Percentiles rank a stretch among this genome's conserved stretches.
Evolutionary conservation across 2,329 filamentous ascomycete species (phyloP).

Genomic region (Trichothecium roseum): DNA sequence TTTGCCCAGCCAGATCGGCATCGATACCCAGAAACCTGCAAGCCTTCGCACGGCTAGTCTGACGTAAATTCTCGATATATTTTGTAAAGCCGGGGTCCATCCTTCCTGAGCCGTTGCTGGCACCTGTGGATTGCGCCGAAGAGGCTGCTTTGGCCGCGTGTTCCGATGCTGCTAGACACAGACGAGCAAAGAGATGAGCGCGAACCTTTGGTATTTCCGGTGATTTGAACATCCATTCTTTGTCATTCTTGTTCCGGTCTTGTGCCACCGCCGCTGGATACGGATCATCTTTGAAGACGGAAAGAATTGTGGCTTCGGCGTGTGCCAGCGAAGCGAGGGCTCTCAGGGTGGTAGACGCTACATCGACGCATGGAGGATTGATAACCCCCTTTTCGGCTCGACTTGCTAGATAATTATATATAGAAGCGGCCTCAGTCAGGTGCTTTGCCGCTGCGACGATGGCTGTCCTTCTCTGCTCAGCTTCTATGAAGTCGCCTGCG

Average conservation of each 20-base stretch:
- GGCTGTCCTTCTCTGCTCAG: constrained; percentile 57
- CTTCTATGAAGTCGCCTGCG: constrained; percentile 45
- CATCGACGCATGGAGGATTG: constrained; percentile 38
- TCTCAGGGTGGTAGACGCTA: constrained; percentile 39
- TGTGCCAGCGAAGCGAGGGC: constrained; percentile 58
- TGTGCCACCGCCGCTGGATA: constrained; percentile 78
- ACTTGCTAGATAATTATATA: constrained; percentile 62
- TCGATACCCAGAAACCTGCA: constrained; percentile 88
- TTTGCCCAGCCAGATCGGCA: constrained; percentile 71
- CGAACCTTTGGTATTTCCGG: constrained; percentile 83
- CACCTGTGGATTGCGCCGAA: constrained; percentile 28
- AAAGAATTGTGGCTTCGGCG: constrained; percentile 81
- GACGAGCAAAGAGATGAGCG: constrained; percentile 74
- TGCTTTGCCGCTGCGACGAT: constrained; percentile 67
- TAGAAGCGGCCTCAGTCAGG: constrained; percentile 66
- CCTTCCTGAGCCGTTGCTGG: constrained; percentile 17
- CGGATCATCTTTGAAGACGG: constrained; percentile 88
- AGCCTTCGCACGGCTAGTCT: constrained; percentile 70
- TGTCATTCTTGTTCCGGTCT: constrained; percentile 70
- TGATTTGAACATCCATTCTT: constrained; percentile 93
- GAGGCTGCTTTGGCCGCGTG: constrained; percentile 67
- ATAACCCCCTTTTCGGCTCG: constrained; percentile 35
- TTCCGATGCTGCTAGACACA: constrained; percentile 81
- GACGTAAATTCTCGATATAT: constrained; percentile 67
- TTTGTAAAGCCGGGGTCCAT: constrained; percentile 56